These are phyloP conservation scores for Aureobasidium sp. DNA, from an alignment of 2,329 filamentous ascomycete genomes.

Conservation along the genomic window DNA sequence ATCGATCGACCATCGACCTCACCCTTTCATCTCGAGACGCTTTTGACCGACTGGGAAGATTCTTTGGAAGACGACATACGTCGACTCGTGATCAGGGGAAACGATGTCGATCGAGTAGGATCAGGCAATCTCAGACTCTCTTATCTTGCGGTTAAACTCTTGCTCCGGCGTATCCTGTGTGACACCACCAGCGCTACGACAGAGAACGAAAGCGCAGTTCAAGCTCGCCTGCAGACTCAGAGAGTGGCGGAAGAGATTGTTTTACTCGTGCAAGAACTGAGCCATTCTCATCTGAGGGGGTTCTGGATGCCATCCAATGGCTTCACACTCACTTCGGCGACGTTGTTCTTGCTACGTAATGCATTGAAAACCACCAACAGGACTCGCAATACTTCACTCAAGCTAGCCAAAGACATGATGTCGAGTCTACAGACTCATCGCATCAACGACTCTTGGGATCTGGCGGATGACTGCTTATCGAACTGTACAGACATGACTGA, in stretches of 20 bases:
- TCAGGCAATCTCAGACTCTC: slow-evolving; percentile 33
- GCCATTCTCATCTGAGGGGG: not conserved
- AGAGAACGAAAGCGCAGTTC: not conserved
- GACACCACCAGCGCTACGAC: not conserved
- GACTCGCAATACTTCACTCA: not conserved
- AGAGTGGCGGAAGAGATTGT: slow-evolving; percentile 2
- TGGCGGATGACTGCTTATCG: not conserved
- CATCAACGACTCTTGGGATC: not conserved
- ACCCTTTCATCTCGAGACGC: not conserved
- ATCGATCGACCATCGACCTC: not conserved
- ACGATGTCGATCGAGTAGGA: slow-evolving; percentile 18
- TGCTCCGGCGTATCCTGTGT: slow-evolving; percentile 20
- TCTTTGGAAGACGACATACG: not conserved
- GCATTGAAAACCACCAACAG: not conserved
- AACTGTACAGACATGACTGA: not conserved
- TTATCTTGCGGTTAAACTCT: slow-evolving; percentile 31
- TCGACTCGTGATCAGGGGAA: not conserved
- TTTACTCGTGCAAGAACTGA: not conserved
- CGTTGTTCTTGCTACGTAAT: not conserved
- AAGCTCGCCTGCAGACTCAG: not conserved
- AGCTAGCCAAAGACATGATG: not conserved
- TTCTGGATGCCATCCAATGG: not conserved
- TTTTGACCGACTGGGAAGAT: not conserved
- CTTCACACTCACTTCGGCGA: not conserved
- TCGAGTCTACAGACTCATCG: not conserved